phyloP scores from a whole-genome alignment of 441 rosid species.

The Raphanus hybrid region DNA sequence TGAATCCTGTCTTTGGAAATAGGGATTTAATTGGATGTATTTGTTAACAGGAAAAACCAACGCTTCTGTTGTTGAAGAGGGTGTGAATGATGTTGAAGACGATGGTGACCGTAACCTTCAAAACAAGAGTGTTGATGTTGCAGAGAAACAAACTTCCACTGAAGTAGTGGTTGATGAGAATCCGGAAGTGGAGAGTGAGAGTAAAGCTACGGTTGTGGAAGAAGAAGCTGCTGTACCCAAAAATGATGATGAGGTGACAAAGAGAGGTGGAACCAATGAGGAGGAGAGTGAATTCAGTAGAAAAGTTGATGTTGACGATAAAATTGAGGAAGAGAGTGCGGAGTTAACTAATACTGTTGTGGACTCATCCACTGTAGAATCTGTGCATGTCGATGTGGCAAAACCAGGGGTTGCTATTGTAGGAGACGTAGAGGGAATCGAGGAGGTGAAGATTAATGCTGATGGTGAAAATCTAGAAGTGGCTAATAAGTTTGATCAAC shows the following conservation, averaged over 20 bases:
- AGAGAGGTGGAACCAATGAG: conserved; percentile 28
- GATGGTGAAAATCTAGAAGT: conserved; percentile 40
- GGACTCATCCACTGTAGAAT: neutral
- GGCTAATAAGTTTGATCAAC: conserved; percentile 57
- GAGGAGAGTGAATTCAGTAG: neutral
- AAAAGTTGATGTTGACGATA: neutral
- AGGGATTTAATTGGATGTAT: conserved; percentile 33
- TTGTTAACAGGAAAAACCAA: conserved; percentile 32
- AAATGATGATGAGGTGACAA: conserved; percentile 28
- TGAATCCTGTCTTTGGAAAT: conserved; percentile 29
- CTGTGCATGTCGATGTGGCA: conserved; percentile 35
- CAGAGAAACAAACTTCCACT: conserved; percentile 40
- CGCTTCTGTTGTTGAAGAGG: conserved; percentile 39
- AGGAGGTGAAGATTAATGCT: conserved; percentile 43
- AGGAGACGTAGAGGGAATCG: conserved; percentile 49
- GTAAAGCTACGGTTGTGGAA: conserved; percentile 39
- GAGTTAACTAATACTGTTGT: neutral
- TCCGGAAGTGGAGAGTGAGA: conserved; percentile 22
- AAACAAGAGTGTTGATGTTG: conserved; percentile 38
- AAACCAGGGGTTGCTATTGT: conserved; percentile 48
- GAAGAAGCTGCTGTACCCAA: conserved; percentile 35
- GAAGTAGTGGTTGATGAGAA: conserved; percentile 30
- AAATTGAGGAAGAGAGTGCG: neutral
- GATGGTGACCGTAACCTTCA: conserved; percentile 44
- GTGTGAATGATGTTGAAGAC: conserved; percentile 22